Evolutionary conservation across 1,284 basidiomycete genomes (phyloP).

Genomic region (Apiotrichum sp.): DNA sequence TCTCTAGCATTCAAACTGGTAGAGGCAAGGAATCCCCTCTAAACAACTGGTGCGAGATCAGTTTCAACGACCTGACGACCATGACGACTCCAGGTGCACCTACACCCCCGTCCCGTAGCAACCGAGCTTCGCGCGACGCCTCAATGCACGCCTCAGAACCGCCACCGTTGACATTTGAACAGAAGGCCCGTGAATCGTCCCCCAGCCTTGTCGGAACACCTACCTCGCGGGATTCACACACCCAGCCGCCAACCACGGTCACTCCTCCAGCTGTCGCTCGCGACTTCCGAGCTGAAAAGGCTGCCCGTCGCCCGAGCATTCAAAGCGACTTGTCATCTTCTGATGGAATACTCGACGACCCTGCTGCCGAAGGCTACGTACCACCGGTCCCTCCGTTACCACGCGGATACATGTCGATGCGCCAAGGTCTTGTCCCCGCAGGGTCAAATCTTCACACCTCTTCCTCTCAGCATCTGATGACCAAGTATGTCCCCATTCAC

Average conservation of each 20-base stretch:
- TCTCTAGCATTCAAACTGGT: constrained; percentile 5
- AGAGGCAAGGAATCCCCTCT: constrained; percentile 26
- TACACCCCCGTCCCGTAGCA: background rate
- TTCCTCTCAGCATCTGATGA: background rate
- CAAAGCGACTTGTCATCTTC: constrained; percentile 71
- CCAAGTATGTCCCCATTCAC: constrained; percentile 10
- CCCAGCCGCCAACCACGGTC: constrained; percentile 57
- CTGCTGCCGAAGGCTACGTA: constrained; percentile 54
- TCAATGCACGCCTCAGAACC: constrained; percentile 10
- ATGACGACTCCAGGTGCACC: background rate
- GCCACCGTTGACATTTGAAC: constrained; percentile 40
- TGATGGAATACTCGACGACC: constrained; percentile 11
- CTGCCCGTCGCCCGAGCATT: constrained; percentile 52
- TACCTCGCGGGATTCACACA: constrained; percentile 33
- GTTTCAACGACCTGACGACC: background rate
- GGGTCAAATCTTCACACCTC: constrained; percentile 8
- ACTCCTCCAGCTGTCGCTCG: constrained; percentile 56
- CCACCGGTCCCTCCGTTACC: constrained; percentile 96
- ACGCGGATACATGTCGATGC: constrained; percentile 72
- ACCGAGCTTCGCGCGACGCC: background rate
- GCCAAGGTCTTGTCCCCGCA: constrained; percentile 22
- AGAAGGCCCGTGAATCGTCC: constrained; percentile 67
- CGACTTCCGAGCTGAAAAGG: constrained; percentile 46
- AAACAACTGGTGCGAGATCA: constrained; percentile 32
- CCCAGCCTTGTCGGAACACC: constrained; percentile 66